Conservation (phyloP, 305 asterid species). For the Nicotiana rustica region DNA sequence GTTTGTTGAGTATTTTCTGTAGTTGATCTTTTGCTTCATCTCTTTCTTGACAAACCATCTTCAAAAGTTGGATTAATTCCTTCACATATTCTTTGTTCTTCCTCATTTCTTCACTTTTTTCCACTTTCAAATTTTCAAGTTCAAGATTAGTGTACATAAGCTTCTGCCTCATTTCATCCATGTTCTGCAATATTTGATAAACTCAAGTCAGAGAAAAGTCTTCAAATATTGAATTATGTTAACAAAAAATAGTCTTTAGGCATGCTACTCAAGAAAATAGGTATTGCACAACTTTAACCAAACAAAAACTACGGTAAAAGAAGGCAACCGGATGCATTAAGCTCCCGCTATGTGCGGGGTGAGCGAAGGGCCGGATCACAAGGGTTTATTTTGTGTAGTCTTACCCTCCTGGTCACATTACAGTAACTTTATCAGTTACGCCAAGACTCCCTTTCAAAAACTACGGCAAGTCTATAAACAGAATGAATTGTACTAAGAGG, state of each 20-base stretch:
- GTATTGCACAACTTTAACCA: too few species aligned
- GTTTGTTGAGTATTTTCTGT: constrained; percentile 37
- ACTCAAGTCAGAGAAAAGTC: not conserved
- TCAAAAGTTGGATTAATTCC: constrained; percentile 39
- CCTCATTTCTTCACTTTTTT: constrained; percentile 53
- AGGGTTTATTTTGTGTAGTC: too few species aligned
- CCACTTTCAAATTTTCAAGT: constrained; percentile 56
- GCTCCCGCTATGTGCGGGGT: too few species aligned
- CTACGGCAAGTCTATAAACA: not conserved
- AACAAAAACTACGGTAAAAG: too few species aligned
- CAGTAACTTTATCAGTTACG: too few species aligned
- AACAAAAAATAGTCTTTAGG: too few species aligned
- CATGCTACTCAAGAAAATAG: too few species aligned
- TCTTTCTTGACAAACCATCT: constrained; percentile 40
- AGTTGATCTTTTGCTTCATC: constrained; percentile 49
- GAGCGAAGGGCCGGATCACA: too few species aligned
- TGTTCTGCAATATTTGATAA: constrained; percentile 25
- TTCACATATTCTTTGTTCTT: constrained; percentile 48
- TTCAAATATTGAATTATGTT: not conserved
- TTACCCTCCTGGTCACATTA: too few species aligned
- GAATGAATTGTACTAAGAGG: not conserved
- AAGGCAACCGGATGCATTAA: too few species aligned
- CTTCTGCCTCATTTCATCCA: constrained; percentile 61
- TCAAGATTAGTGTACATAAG: constrained; percentile 58
- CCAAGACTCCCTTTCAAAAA: too few species aligned